Conservation (phyloP, 73 alveolate species). For the Stentor coeruleus region DNA sequence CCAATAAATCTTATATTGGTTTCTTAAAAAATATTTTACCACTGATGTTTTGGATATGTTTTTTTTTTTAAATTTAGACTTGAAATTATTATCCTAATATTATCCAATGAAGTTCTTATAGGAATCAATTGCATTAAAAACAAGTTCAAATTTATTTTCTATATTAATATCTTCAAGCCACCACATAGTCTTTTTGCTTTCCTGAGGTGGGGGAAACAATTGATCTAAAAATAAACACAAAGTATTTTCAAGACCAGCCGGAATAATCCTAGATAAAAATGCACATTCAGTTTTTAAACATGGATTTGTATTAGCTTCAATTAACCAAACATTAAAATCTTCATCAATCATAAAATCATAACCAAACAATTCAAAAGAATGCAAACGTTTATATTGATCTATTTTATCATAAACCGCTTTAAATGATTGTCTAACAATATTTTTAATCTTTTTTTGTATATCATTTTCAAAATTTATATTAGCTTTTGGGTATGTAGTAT, state of each 20-base stretch:
- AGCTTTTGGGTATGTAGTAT: not conserved
- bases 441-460: not conserved
- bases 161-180: not conserved
- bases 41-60: too few relatives aligned
- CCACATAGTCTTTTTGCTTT: too few relatives aligned
- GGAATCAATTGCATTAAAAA: too few relatives aligned
- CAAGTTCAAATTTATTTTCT: not conserved
- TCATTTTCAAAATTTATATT: not conserved
- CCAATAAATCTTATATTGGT: too few relatives aligned
- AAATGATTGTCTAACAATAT: not conserved
- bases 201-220: slow-evolving; percentile 31
- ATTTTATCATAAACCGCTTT: not conserved
- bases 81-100: too few relatives aligned
- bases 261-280: slow-evolving; percentile 62
- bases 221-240: slow-evolving; percentile 69
- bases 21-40: too few relatives aligned
- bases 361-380: slow-evolving; percentile 14
- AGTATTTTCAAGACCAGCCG: slow-evolving; percentile 88
- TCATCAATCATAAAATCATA: slow-evolving; percentile 11
- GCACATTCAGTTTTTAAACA: slow-evolving; percentile 46
- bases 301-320: not conserved
- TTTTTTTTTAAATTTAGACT: too few relatives aligned
- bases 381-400: not conserved
- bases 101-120: too few relatives aligned
- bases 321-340: slow-evolving; percentile 20